A percentile compares a stretch with the other conserved stretches of the same genome.
Evolutionary conservation across 2,329 filamentous ascomycete genomes (phyloP).

Genomic region (Macrophomina pseudophaseolina): DNA sequence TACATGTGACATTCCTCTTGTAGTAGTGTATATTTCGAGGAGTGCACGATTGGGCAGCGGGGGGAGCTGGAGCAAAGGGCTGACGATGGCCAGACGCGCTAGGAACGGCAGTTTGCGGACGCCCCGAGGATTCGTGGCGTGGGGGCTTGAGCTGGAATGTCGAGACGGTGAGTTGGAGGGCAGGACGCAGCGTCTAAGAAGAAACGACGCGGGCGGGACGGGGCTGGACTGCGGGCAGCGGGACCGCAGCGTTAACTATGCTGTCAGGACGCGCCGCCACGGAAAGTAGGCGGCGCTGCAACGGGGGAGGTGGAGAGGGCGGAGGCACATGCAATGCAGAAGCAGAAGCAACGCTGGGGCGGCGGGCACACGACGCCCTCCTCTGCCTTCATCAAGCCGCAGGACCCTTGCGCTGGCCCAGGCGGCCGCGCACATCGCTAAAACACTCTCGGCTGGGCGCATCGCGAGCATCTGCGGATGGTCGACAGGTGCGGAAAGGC

Average conservation of each 20-base stretch:
- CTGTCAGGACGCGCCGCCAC: conserved; percentile 14
- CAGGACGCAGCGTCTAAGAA: no score
- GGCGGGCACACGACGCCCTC: conserved; percentile 14
- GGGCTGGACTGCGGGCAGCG: background rate
- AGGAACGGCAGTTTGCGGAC: conserved; percentile 7
- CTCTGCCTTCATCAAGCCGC: background rate
- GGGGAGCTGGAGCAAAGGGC: conserved; percentile 5
- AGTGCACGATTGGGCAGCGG: conserved; percentile 4
- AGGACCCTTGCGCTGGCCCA: conserved; percentile 1
- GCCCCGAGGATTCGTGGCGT: conserved; percentile 10
- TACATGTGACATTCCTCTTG: conserved; percentile 13
- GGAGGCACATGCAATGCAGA: conserved; percentile 21
- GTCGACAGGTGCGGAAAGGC: background rate
- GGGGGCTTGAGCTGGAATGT: conserved; percentile 5
- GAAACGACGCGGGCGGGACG: no score
- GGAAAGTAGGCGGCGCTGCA: conserved; percentile 18
- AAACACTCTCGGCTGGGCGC: conserved; percentile 13
- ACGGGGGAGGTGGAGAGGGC: background rate
- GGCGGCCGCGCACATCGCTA: conserved; percentile 4
- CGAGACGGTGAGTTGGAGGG: conserved; percentile 6
- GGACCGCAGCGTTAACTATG: background rate
- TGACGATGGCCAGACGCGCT: conserved; percentile 10
- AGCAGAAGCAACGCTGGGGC: conserved; percentile 10
- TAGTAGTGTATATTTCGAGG: background rate
- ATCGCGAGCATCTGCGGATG: conserved; percentile 8